Percentiles rank a stretch among this genome's conserved stretches.
These are phyloP conservation scores for Diaporthe ampelina DNA, from an alignment of 2,329 filamentous ascomycete species.

Conservation along the genomic window DNA sequence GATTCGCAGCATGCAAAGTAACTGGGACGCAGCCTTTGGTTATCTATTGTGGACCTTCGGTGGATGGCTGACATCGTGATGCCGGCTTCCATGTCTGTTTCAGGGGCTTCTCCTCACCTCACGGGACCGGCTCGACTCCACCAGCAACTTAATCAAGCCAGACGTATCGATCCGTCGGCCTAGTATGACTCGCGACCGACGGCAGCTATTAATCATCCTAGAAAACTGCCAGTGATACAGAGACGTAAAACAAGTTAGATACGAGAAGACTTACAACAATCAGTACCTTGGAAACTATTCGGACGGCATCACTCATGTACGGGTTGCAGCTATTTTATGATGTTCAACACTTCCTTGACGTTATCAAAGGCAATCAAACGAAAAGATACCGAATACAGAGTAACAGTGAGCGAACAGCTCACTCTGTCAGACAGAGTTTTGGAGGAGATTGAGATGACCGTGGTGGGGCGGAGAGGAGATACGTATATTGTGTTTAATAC, in stretches of 20 bases:
- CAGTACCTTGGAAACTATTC: background rate
- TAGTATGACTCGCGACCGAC: slow-evolving; percentile 6
- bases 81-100: slow-evolving; percentile 12
- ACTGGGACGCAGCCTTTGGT: background rate
- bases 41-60: slow-evolving; percentile 20
- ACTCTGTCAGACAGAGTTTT: too few species aligned
- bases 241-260: background rate
- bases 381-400: background rate
- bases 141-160: background rate
- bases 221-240: background rate
- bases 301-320: background rate
- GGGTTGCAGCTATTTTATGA: background rate
- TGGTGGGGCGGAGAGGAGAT: too few species aligned
- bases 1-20: background rate
- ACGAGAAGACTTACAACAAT: background rate
- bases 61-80: background rate
- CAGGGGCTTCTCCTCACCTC: slow-evolving; percentile 23
- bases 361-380: background rate
- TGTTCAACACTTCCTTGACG: background rate
- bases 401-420: too few species aligned
- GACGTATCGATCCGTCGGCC: background rate
- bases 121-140: slow-evolving; percentile 21
- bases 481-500: too few species aligned
- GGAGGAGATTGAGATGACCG: too few species aligned
- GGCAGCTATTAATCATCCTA: background rate